Percentiles rank a stretch among this genome's conserved stretches.
phyloP scores from a whole-genome alignment of 106 monocot genomes.

The Acorus calamus region DNA sequence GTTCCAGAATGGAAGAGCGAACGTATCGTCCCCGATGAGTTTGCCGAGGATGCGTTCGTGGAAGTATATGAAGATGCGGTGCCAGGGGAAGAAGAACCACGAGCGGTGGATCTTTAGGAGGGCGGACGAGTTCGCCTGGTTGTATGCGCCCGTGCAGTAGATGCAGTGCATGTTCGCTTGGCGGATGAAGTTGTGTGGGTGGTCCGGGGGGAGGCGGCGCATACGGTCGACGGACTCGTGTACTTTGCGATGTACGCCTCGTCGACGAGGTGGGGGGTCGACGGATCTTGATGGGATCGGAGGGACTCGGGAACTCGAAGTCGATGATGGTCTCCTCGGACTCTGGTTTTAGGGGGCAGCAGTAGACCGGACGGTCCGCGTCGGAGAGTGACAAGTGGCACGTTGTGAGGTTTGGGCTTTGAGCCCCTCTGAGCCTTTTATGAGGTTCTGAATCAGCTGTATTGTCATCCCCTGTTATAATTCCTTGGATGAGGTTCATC shows the following conservation, averaged over 20 bases:
- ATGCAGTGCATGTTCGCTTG: conserved; percentile 30
- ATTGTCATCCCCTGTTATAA: too few relatives aligned
- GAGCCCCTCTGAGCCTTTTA: too few relatives aligned
- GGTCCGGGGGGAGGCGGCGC: conserved; percentile 5
- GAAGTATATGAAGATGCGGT: conserved; percentile 26
- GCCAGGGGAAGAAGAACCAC: conserved; percentile 25
- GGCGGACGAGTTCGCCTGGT: conserved; percentile 13
- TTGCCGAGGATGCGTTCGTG: conserved; percentile 28
- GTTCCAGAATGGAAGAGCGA: conserved; percentile 28
- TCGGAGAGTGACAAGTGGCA: conserved; percentile 10
- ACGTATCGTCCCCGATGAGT: conserved; percentile 25
- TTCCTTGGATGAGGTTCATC: too few relatives aligned
- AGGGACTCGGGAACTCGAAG: conserved; percentile 1
- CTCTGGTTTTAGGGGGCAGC: conserved; percentile 14
- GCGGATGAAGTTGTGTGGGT: conserved; percentile 18
- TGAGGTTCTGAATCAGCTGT: too few relatives aligned
- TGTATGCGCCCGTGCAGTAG: conserved; percentile 29
- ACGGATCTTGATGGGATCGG: conserved; percentile 10
- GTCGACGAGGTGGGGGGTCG: conserved; percentile 12
- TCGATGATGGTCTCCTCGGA: conserved; percentile 3
- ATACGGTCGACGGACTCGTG: conserved; percentile 8
- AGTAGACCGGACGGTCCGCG: conserved; percentile 5
- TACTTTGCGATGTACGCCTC: conserved; percentile 22
- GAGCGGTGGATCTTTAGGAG: conserved; percentile 21
- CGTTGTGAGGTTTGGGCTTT: neutral